Evolutionary conservation across 192 early-diverging fungal species (phyloP), one percentile per base, ranked within the genome.

Genomic region (Helicostylum pulchrum): DNA sequence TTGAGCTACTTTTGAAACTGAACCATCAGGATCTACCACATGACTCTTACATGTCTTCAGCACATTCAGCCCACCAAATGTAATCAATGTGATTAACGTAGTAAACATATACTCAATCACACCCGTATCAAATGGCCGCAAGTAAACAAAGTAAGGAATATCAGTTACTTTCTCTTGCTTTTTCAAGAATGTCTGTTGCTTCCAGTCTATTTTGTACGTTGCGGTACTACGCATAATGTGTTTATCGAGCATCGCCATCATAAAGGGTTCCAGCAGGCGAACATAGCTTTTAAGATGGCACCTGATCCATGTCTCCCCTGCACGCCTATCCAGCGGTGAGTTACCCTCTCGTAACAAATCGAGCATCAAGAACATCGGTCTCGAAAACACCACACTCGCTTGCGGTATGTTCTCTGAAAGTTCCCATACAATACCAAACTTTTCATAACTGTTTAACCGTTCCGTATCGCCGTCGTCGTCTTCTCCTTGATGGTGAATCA

Each of bases 361-460:
- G 7, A 96, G 68, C 51, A 91, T 83, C 7, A 96, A 62, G 63
- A 94, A 88, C 77, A 94, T 81, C 3, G 89, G 85, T 53, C 92
- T 73, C 1, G 87, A 78, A 70, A 94, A 94, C 0, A 78, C 73
- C 34, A 81, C 61, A 1, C 71, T 66, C 12, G 67, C 53, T 34
- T 77, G 58, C 14, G 68, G 51, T 6, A 70, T 76, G 43, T 79
- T 65, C 6, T 85, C 86, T 9, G 88, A 89, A 0, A 86, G 60
- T 26, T 80, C 62, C 89, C 89, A 92, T 44, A 92, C 84, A 2
- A 87, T 73, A 9, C 84, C 86, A 76, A 92, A 91, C 45, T 80
- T 74, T 59, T 87, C 80, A 48, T 81, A 87, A 4, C 76, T 73
- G 17, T 65, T 67, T 10, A 79, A 31, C 6, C 82, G 64, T 7